phyloP scores from a whole-genome alignment of 371 early-diverging fungal genomes.

The Chytridiales sp. region DNA sequence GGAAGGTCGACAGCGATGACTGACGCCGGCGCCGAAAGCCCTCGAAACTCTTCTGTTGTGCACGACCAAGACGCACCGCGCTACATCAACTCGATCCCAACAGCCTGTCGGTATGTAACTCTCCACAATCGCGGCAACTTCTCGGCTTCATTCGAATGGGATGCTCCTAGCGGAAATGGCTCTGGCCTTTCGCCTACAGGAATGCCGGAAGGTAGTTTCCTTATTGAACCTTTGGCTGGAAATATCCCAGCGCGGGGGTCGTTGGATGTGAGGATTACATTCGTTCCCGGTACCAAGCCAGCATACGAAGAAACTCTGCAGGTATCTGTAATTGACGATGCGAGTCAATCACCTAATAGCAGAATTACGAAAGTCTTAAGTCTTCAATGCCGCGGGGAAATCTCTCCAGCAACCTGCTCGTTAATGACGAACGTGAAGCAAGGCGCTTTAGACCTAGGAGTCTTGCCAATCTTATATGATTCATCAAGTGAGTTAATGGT shows the following conservation, averaged over 20 bases:
- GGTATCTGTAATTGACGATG: slow-evolving; percentile 30
- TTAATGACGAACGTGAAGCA: slow-evolving; percentile 41
- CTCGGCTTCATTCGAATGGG: slow-evolving; percentile 33
- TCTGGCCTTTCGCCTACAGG: slow-evolving; percentile 2
- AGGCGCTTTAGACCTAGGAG: slow-evolving; percentile 41
- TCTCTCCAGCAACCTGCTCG: slow-evolving; percentile 26
- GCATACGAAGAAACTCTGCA: slow-evolving; percentile 23
- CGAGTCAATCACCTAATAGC: too few species aligned
- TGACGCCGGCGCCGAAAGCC: not conserved
- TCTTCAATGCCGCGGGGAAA: slow-evolving; percentile 35
- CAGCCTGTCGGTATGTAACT: not conserved
- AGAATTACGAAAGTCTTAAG: slow-evolving; percentile 19
- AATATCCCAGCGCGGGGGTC: slow-evolving; percentile 17
- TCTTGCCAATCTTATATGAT: slow-evolving; percentile 19
- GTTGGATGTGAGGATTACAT: slow-evolving; percentile 19
- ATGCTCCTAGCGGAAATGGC: slow-evolving; percentile 4
- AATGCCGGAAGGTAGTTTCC: slow-evolving; percentile 32
- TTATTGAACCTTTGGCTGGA: slow-evolving; percentile 27
- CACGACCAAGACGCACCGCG: not conserved
- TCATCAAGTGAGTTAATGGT: not conserved
- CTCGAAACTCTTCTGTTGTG: not conserved
- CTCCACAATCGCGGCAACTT: slow-evolving; percentile 34
- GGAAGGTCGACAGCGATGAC: too few species aligned
- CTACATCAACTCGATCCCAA: not conserved
- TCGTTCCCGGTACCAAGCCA: slow-evolving; percentile 36